phyloP scores from a whole-genome alignment of 1,284 basidiomycete genomes.

The Moniliophthora roreri region DNA sequence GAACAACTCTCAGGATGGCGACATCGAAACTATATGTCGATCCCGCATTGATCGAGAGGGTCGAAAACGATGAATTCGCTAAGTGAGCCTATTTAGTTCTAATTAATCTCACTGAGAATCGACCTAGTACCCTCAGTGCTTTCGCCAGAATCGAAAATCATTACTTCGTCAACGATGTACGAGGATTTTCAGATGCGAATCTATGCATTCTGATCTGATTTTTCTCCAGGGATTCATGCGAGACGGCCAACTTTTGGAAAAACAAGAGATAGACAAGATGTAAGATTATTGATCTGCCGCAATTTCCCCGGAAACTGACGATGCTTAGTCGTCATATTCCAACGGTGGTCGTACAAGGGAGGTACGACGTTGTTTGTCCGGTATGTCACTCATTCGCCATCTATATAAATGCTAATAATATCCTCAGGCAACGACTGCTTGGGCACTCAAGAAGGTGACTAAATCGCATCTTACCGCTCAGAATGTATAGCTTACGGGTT shows the following conservation, averaged over 20 bases:
- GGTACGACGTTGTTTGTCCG: constrained; percentile 81
- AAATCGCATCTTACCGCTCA: not conserved
- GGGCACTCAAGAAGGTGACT: constrained; percentile 67
- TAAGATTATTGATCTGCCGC: constrained; percentile 29
- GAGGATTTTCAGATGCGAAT: constrained; percentile 16
- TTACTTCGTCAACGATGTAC: constrained; percentile 84
- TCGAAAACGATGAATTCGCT: constrained; percentile 73
- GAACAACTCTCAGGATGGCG: constrained; percentile 56
- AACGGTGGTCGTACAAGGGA: constrained; percentile 82
- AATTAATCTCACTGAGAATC: constrained; percentile 6
- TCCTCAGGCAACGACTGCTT: constrained; percentile 73
- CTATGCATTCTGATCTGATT: not conserved
- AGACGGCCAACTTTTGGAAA: constrained; percentile 85
- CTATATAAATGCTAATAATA: not conserved
- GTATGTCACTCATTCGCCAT: constrained; percentile 35
- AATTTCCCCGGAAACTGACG: constrained; percentile 10
- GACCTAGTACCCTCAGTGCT: constrained; percentile 46
- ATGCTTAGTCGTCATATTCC: constrained; percentile 78
- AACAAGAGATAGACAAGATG: constrained; percentile 91
- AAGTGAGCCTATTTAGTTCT: constrained; percentile 47
- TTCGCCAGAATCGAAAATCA: constrained; percentile 93
- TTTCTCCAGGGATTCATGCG: constrained; percentile 76
- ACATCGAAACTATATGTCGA: constrained; percentile 78
- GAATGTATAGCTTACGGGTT: constrained; percentile 3
- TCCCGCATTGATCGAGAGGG: constrained; percentile 66